Evolutionary conservation across 2,329 filamentous ascomycete species (phyloP), one percentile per base, ranked within the genome.

Genomic region (Pseudogymnoascus pannorum): DNA sequence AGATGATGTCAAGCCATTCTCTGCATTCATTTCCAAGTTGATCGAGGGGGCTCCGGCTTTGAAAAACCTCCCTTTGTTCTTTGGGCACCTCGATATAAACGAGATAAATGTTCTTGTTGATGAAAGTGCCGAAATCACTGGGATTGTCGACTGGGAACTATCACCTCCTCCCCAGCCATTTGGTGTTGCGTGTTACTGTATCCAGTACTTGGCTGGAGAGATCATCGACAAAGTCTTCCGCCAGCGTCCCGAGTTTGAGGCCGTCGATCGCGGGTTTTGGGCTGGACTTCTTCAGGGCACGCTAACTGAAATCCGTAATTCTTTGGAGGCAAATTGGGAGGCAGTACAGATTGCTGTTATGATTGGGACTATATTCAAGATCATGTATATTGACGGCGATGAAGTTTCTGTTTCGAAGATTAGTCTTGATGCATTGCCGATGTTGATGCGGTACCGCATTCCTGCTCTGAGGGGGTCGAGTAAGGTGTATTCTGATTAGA

Each of bases 141-240:
- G 60, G 14, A 59, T 61, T 26, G 44, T 63, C 35, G 60, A 63
- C 54, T 63, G 60, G 60, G 62, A 63, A 42, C 54, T 63, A 24
- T 63, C 62, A 7, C 35, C 59, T 24, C 9, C 26, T 18, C 54
- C 61, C n/a, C 42, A 9, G 14, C 60, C 62, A 20, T 63, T 63
- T 18, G 60, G 62, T 9, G 42, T 63, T 26, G 40, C 54, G 6
- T 59, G 33, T 33, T 48, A 57, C 36, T 29, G 60, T 24, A 63
- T 63, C 36, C 60, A 63, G 44, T 29, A n/a, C 11, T 38, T 63
- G 6, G 60, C 54, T 51, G 60, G 62, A 3, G 26, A 38, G 31
- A 57, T 63, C 3, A 26, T 51, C 22, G 14, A 9, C 42, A 51
- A 29, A 51, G 42, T 51, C 42, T 51, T 51, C 42, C 42, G 22